Evolutionary conservation across 2,329 filamentous ascomycete species (phyloP), one percentile per base, ranked within the genome.

Genomic region (Fusarium virguliforme): DNA sequence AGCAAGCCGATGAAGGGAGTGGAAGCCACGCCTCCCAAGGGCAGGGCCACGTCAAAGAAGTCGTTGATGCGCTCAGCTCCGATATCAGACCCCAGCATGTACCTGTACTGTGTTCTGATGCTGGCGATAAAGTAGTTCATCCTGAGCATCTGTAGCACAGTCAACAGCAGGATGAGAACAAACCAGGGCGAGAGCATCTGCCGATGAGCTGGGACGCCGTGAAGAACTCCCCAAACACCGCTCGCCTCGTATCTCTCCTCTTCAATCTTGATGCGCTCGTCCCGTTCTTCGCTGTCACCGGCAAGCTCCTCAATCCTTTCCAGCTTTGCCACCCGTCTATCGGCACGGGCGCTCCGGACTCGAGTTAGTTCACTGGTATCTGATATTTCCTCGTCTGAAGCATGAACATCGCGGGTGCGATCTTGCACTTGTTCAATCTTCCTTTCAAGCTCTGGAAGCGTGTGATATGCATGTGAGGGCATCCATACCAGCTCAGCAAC

Each of bases 81-180:
- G 6, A 75, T 73, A 12, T 84, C 82, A 0, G 86, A 87, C n/a
- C 83, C 83, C 3, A 94, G 84, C 58, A 94, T 86, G 74, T 88
- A 91, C 4, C 86, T 85, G 77, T 94, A 94, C 78, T 95, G 92
- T 2, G 89, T 85, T 6, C 89, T 84, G 55, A 92, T 87, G 1
- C 91, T 92, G 1, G 91, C 90, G 55, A 93, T 91, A 74, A 78
- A 78, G 79, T 92, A 93, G 79, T 94, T 94, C 87, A 94, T 94
- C 7, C 88, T 84, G 30, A 88, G 82, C 86, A 89, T 89, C 73
- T 88, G 86, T 3, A 88, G 74, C 1, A 88, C 81, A 0, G 83
- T 94, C 74, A 94, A 88, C 5, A 91, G 75, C 0, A 91, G 86
- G 55, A 94, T 89, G n/a, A 94, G 85, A 12, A 90, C 81, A 79